A percentile compares a stretch with the other conserved stretches of the same genome.
These are phyloP conservation scores for Tetracladium marchalianum DNA, from an alignment of 495 filamentous ascomycete genomes.

Conservation along the genomic window DNA sequence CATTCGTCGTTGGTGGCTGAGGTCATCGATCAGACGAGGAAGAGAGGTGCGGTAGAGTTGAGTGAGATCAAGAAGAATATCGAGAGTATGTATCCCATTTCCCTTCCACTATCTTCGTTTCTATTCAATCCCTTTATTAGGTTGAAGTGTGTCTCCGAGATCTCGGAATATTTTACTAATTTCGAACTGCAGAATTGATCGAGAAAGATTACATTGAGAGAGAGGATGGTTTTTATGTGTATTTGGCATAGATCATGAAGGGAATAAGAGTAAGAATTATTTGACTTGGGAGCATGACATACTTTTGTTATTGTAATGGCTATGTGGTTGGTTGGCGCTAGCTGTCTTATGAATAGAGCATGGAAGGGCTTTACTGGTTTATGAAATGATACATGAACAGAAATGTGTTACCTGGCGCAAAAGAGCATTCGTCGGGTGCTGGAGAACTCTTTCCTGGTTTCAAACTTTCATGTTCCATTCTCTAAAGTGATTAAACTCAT, in stretches of 20 bases:
- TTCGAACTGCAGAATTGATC: constrained; percentile 52
- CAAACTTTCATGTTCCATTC: too few species aligned
- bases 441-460: too few species aligned
- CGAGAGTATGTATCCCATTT: constrained; percentile 65
- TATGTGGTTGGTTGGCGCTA: too few species aligned
- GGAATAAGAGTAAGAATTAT: not conserved
- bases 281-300: too few species aligned
- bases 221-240: constrained; percentile 67
- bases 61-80: constrained; percentile 92
- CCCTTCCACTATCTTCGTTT: not conserved
- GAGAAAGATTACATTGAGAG: constrained; percentile 95
- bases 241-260: constrained; percentile 51
- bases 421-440: too few species aligned
- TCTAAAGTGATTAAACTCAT: too few species aligned
- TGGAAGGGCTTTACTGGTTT: too few species aligned
- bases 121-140: not conserved
- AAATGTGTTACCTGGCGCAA: too few species aligned
- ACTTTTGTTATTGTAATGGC: too few species aligned
- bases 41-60: constrained; percentile 71
- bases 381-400: too few species aligned
- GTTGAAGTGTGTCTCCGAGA: not conserved
- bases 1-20: constrained; percentile 75
- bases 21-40: constrained; percentile 81
- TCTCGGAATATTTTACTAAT: constrained; percentile 1
- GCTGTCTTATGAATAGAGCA: too few species aligned